These are phyloP conservation scores for Gossypium anomalum DNA, from an alignment of 345 rosid genomes.

Conservation along the genomic window DNA sequence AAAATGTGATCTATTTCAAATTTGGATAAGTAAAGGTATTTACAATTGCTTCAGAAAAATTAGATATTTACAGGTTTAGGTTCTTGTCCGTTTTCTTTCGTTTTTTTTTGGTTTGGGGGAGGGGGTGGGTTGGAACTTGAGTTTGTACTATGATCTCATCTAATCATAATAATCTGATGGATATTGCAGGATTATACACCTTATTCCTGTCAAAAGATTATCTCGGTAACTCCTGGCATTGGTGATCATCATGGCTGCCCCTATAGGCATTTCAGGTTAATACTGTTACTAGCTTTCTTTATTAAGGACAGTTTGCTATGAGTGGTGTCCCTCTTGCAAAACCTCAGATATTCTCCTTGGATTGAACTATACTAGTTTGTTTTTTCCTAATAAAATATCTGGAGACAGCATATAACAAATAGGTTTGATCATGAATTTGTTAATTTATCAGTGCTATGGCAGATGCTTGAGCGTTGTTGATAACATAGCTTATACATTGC, in stretches of 20 bases:
- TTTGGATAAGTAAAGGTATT: background rate
- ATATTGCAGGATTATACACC: conserved; percentile 88
- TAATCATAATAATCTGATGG: background rate
- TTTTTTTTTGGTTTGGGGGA: background rate
- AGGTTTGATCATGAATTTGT: background rate
- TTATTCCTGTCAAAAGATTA: conserved; percentile 84
- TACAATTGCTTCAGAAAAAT: background rate
- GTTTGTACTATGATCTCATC: background rate
- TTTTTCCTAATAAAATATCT: background rate
- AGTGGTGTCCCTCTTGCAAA: background rate
- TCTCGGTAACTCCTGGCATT: conserved; percentile 66
- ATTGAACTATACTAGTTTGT: background rate
- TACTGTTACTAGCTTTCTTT: conserved; percentile 7
- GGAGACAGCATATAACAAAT: background rate
- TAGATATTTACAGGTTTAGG: background rate
- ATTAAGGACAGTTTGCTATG: background rate
- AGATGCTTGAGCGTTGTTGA: background rate
- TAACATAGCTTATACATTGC: background rate
- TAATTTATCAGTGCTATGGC: background rate
- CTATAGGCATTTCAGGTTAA: conserved; percentile 86
- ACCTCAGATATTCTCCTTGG: background rate
- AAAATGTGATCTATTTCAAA: background rate
- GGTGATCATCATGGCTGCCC: conserved; percentile 98
- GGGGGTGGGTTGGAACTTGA: background rate
- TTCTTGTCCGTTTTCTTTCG: background rate